Evolutionary conservation across 1,284 basidiomycete genomes (phyloP).

Genomic region (Ceratobasidium sp.): DNA sequence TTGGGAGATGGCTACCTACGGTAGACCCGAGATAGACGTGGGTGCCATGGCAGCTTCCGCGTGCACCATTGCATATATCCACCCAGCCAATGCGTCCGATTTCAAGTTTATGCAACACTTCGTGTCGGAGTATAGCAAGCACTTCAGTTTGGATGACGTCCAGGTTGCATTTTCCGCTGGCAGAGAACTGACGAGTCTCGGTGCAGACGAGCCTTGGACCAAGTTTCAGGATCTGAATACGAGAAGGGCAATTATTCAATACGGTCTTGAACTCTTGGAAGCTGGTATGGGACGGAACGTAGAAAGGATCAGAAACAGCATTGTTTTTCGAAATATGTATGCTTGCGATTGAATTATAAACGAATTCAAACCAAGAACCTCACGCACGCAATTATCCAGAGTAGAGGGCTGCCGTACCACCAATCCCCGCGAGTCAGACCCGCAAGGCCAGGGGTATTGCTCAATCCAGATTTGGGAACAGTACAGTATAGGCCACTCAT

Average conservation of each 20-base stretch:
- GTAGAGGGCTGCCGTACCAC: too few species aligned
- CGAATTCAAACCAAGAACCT: too few species aligned
- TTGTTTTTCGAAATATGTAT: too few species aligned
- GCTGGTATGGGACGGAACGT: too few species aligned
- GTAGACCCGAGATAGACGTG: constrained; percentile 7
- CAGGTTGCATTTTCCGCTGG: neutral
- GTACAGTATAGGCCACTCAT: too few species aligned
- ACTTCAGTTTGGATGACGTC: neutral
- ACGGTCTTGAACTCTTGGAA: neutral
- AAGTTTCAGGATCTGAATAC: neutral
- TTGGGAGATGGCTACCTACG: constrained; percentile 10
- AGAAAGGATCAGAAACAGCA: too few species aligned
- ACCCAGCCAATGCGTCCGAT: neutral
- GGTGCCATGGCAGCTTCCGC: neutral
- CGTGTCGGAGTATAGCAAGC: neutral
- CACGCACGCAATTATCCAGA: too few species aligned
- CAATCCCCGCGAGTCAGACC: too few species aligned
- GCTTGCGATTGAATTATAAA: too few species aligned
- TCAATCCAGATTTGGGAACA: too few species aligned
- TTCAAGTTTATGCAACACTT: neutral
- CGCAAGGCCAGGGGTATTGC: too few species aligned
- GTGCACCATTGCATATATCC: neutral
- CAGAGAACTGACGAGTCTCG: constrained; percentile 10
- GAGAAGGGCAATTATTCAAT: neutral
- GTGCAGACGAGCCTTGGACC: neutral